phyloP scores from a whole-genome alignment of 192 early-diverging fungal species.

The Glomus cerebriforme region DNA sequence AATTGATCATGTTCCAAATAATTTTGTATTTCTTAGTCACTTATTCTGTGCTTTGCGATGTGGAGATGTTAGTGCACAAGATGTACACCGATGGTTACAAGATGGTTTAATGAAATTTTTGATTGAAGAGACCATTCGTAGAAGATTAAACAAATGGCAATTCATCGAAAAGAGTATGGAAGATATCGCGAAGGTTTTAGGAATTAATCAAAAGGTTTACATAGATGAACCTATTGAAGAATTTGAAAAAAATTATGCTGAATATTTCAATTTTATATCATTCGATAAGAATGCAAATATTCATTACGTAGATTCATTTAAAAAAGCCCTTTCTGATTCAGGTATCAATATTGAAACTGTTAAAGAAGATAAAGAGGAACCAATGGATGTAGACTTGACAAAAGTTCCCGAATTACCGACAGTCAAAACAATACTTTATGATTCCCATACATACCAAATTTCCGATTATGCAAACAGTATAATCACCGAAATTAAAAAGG shows the following conservation, averaged over 20 bases:
- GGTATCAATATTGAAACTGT: background rate
- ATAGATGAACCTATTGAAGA: slow-evolving; percentile 24
- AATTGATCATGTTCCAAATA: slow-evolving; percentile 46
- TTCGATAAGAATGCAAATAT: background rate
- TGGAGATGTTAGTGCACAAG: slow-evolving; percentile 35
- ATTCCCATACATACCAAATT: slow-evolving; percentile 19
- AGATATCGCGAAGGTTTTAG: slow-evolving; percentile 33
- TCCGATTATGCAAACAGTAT: slow-evolving; percentile 23
- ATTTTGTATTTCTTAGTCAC: slow-evolving; percentile 44
- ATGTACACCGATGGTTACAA: slow-evolving; percentile 28
- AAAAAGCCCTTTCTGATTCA: slow-evolving; percentile 14
- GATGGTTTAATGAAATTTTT: slow-evolving; percentile 33
- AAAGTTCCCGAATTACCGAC: background rate
- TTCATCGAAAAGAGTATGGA: slow-evolving; percentile 33
- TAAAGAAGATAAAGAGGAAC: no score
- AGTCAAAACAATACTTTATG: background rate
- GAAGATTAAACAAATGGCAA: slow-evolving; percentile 38
- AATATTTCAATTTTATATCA: slow-evolving; percentile 31
- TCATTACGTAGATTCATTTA: slow-evolving; percentile 26
- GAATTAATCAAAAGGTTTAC: slow-evolving; percentile 33
- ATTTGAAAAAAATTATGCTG: slow-evolving; percentile 34
- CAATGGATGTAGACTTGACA: no score
- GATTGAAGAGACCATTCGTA: slow-evolving; percentile 44
- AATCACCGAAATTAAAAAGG: slow-evolving; percentile 36
- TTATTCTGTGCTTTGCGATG: slow-evolving; percentile 41